Percentiles rank a stretch among this genome's conserved stretches.
Conservation (phyloP, 176 grass and related monocot genomes). For the Aegilops tauschii region DNA sequence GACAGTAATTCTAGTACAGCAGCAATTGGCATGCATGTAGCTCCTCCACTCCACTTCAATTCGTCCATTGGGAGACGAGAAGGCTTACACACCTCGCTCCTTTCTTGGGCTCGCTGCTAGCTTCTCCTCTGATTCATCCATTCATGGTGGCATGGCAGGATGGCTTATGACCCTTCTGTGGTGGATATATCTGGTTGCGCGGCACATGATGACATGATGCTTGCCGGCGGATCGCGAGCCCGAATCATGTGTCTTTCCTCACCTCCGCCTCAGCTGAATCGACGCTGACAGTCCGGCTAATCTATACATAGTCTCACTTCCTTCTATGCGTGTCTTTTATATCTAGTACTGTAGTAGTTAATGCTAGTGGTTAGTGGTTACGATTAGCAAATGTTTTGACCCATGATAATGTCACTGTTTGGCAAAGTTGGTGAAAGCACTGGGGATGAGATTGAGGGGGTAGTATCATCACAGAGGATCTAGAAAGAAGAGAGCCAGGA, state of each 20-base stretch:
- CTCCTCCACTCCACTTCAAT: not conserved
- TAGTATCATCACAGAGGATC: not conserved
- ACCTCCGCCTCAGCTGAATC: not conserved
- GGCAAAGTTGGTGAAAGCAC: not conserved
- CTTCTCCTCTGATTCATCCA: too few species aligned
- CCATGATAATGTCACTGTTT: not conserved
- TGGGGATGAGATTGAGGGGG: not conserved
- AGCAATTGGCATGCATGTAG: not conserved
- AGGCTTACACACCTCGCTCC: too few species aligned
- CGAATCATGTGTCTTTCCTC: constrained; percentile 28
- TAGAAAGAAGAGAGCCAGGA: not conserved
- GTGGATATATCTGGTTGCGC: not conserved
- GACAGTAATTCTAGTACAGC: not conserved
- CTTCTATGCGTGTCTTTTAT: not conserved
- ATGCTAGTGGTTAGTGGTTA: too few species aligned
- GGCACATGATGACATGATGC: not conserved
- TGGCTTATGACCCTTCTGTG: not conserved
- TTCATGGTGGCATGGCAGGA: not conserved
- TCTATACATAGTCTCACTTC: not conserved
- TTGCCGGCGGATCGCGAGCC: constrained; percentile 5
- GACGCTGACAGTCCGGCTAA: not conserved
- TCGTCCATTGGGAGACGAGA: not conserved
- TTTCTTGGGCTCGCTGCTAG: too few species aligned
- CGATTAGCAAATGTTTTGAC: not conserved
- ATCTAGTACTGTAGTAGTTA: not conserved